These are phyloP conservation scores for Lasiodiplodia sp. DNA, from an alignment of 2,329 filamentous ascomycete species.

Conservation along the genomic window DNA sequence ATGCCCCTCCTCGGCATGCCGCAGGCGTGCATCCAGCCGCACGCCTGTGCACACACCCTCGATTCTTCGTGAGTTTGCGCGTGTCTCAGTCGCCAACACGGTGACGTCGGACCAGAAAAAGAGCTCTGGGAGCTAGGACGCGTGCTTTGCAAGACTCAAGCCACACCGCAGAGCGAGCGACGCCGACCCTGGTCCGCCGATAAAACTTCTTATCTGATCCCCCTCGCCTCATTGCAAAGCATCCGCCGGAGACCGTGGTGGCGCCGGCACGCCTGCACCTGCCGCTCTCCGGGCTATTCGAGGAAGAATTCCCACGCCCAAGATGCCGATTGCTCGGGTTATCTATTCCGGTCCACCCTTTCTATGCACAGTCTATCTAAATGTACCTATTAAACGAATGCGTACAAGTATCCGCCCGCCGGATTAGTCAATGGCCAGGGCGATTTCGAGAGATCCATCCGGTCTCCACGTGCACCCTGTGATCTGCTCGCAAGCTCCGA, in stretches of 20 bases:
- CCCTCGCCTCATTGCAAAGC: neutral
- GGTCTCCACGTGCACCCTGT: slow-evolving; percentile 21
- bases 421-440: slow-evolving; percentile 25
- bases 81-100: neutral
- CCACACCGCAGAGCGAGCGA: slow-evolving; percentile 5
- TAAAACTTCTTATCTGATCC: slow-evolving; percentile 26
- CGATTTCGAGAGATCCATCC: slow-evolving; percentile 20
- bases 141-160: neutral
- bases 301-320: neutral
- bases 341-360: slow-evolving; percentile 15
- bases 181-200: slow-evolving; percentile 9
- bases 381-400: slow-evolving; percentile 10
- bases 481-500: slow-evolving; percentile 27
- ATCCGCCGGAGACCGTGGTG: neutral
- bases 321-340: slow-evolving; percentile 20
- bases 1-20: slow-evolving; percentile 15
- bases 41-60: neutral
- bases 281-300: neutral
- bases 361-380: slow-evolving; percentile 4
- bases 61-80: neutral
- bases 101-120: slow-evolving; percentile 11
- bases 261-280: neutral
- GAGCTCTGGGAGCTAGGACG: slow-evolving; percentile 25
- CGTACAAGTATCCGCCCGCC: slow-evolving; percentile 5
- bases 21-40: neutral